Evolutionary conservation across 1,284 basidiomycete genomes (phyloP).

Genomic region (Ganoderma meredithae): DNA sequence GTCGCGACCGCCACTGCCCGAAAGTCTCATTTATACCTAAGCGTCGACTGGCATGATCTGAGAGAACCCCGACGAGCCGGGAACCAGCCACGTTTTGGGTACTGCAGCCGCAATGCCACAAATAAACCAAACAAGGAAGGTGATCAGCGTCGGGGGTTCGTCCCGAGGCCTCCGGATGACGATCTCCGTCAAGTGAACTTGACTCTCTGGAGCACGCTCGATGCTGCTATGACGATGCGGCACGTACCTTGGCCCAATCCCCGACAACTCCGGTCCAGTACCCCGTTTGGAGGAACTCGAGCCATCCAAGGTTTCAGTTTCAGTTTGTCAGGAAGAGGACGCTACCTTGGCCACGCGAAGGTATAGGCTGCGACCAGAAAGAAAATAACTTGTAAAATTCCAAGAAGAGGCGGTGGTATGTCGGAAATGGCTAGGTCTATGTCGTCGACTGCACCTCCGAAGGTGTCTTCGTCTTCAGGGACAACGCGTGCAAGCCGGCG

Average conservation of each 20-base stretch:
- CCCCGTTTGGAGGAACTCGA: neutral
- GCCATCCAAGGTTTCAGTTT: neutral
- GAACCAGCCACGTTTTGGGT: neutral
- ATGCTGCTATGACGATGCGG: conserved; percentile 16
- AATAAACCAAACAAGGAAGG: neutral
- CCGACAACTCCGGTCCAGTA: neutral
- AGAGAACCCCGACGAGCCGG: neutral
- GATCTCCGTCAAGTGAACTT: conserved; percentile 3
- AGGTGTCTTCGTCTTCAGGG: conserved; percentile 75
- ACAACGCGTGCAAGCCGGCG: conserved; percentile 76
- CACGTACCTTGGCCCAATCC: neutral
- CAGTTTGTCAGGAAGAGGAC: neutral
- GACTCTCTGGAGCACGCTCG: neutral
- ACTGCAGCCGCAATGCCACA: neutral
- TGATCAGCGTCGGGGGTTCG: conserved; percentile 1
- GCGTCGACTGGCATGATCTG: neutral
- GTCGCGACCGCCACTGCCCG: conserved; percentile 7
- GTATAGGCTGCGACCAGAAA: neutral
- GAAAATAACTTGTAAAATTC: neutral
- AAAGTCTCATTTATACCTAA: neutral
- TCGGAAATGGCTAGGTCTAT: conserved; percentile 5
- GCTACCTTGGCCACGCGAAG: neutral
- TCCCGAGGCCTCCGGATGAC: conserved; percentile 5
- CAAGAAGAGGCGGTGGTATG: neutral
- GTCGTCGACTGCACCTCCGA: conserved; percentile 49